These are phyloP conservation scores for Sphaerulina musiva DNA, from an alignment of 2,329 filamentous ascomycete species.

Conservation along the genomic window DNA sequence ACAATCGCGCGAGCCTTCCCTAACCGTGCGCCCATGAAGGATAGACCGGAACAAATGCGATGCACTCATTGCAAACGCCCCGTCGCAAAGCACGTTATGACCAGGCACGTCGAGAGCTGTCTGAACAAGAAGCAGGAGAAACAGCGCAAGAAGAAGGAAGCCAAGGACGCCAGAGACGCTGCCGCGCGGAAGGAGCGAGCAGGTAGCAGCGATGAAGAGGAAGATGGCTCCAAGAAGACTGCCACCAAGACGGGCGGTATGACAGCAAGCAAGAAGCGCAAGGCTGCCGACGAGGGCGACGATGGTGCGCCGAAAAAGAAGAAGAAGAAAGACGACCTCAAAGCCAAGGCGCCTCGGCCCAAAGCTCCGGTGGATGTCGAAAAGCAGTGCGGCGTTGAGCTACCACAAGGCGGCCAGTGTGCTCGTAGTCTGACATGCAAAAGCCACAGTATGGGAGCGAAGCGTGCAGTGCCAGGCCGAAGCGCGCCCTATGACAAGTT, in stretches of 20 bases:
- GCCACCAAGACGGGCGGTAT: slow-evolving; percentile 26
- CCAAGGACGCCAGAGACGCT: slow-evolving; percentile 51
- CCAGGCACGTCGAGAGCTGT: slow-evolving; percentile 75
- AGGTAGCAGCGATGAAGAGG: slow-evolving; percentile 38
- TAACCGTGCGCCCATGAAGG: slow-evolving; percentile 73
- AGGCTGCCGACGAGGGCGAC: slow-evolving; percentile 48
- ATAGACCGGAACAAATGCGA: slow-evolving; percentile 65
- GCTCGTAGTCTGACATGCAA: slow-evolving; percentile 85
- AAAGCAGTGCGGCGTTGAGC: slow-evolving; percentile 78
- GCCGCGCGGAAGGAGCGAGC: slow-evolving; percentile 41
- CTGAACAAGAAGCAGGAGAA: slow-evolving; percentile 71
- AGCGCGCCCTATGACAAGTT: slow-evolving; percentile 88
- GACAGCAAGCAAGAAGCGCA: slow-evolving; percentile 39
- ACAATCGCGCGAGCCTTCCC: slow-evolving; percentile 70
- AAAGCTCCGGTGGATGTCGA: slow-evolving; percentile 92
- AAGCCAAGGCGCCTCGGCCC: slow-evolving; percentile 66
- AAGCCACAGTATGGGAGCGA: slow-evolving; percentile 87
- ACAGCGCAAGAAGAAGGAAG: slow-evolving; percentile 56
- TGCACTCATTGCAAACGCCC: slow-evolving; percentile 96
- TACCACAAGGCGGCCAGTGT: slow-evolving; percentile 78
- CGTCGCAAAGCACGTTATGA: slow-evolving; percentile 66
- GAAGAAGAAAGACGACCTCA: slow-evolving; percentile 49
- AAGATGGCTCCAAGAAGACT: slow-evolving; percentile 27
- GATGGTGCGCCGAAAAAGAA: slow-evolving; percentile 78
- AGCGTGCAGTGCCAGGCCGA: slow-evolving; percentile 74